Conservation (phyloP, 1,284 basidiomycete species). For the Athelia psychrophila region DNA sequence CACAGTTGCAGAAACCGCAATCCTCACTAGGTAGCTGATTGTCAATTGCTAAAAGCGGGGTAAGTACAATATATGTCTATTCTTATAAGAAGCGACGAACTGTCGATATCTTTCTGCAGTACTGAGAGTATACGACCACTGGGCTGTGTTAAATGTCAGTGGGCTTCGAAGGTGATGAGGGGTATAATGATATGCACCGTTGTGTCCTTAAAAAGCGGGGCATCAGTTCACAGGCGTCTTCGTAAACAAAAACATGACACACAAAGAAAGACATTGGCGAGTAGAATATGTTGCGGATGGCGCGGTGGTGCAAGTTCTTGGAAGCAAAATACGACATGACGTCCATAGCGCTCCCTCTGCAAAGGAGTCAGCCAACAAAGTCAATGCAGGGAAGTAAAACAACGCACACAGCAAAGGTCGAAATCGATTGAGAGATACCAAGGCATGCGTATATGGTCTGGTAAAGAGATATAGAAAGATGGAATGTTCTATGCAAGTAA, state of each 20-base stretch:
- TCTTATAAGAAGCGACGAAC: constrained; percentile 26
- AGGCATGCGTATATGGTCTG: constrained; percentile 72
- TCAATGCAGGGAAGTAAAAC: neutral
- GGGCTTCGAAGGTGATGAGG: too few relatives aligned
- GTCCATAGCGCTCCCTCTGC: constrained; percentile 54
- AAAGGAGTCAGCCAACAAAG: constrained; percentile 10
- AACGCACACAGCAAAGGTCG: constrained; percentile 58
- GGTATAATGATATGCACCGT: too few relatives aligned
- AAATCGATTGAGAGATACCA: constrained; percentile 56
- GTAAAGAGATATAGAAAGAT: constrained; percentile 57
- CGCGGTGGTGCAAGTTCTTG: constrained; percentile 52
- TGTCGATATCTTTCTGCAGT: constrained; percentile 65
- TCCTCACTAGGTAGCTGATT: constrained; percentile 52
- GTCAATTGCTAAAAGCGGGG: constrained; percentile 45
- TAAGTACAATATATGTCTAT: neutral
- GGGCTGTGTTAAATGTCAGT: constrained; percentile 31
- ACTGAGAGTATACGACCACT: constrained; percentile 63
- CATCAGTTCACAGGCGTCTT: too few relatives aligned
- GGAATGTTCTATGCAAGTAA: constrained; percentile 36
- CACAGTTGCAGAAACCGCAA: neutral
- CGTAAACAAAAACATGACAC: constrained; percentile 44
- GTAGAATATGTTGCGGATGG: constrained; percentile 57
- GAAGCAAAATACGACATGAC: constrained; percentile 58
- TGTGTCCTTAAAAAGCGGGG: too few relatives aligned
- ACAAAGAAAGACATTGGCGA: constrained; percentile 74